These are phyloP conservation scores for Malassezia nana DNA, from an alignment of 1,284 basidiomycete species.

Conservation along the genomic window DNA sequence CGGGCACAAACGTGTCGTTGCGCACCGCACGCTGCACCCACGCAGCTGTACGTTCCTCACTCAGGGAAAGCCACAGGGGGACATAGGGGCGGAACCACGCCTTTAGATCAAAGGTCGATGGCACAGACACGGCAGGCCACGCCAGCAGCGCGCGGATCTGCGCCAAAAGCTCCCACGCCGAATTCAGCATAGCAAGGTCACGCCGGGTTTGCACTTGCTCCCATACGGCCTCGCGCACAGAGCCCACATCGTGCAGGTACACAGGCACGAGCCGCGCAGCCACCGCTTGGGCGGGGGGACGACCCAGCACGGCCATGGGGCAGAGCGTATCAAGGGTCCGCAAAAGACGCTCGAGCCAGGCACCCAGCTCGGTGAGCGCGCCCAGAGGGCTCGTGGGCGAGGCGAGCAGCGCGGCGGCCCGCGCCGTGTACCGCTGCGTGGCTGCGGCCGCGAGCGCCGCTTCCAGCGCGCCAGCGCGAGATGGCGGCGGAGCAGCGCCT, in stretches of 20 bases:
- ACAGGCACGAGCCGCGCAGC: constrained; percentile 65
- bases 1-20: constrained; percentile 53
- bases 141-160: constrained; percentile 59
- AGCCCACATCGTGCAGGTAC: constrained; percentile 62
- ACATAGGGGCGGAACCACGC: constrained; percentile 79
- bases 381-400: constrained; percentile 66
- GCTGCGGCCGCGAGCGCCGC: constrained; percentile 51
- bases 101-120: constrained; percentile 24
- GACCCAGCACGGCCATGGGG: constrained; percentile 62
- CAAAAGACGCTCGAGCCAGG: constrained; percentile 75
- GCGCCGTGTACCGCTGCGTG: constrained; percentile 56
- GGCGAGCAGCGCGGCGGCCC: constrained; percentile 55
- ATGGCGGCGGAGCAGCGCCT: constrained; percentile 21
- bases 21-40: constrained; percentile 60
- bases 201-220: constrained; percentile 36
- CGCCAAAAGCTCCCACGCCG: constrained; percentile 64
- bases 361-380: constrained; percentile 63
- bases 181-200: constrained; percentile 54
- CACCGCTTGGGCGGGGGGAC: constrained; percentile 58
- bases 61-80: constrained; percentile 76
- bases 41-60: constrained; percentile 76
- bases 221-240: constrained; percentile 38
- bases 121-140: constrained; percentile 52
- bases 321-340: constrained; percentile 76
- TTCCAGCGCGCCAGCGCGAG: constrained; percentile 55